phyloP scores from a whole-genome alignment of 306 rosid species.

The Medicago lupulina region DNA sequence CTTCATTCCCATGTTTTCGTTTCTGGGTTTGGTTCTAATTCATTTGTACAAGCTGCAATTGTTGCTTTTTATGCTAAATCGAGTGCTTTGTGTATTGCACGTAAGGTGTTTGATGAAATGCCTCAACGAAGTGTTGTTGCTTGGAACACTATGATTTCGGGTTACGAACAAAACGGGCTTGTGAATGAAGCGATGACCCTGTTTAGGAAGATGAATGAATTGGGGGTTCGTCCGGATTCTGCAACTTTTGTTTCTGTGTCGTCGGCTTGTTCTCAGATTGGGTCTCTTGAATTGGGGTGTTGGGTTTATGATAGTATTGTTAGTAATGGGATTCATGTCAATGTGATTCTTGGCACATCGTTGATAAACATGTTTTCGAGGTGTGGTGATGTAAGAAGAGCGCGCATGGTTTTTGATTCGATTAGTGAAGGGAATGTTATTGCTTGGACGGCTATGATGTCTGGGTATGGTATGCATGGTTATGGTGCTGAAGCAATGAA shows the following conservation, averaged over 20 bases:
- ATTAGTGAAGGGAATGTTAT: slow-evolving; percentile 71
- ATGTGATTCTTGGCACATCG: slow-evolving; percentile 73
- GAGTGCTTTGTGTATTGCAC: slow-evolving; percentile 51
- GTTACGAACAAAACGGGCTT: slow-evolving; percentile 79
- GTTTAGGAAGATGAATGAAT: slow-evolving; percentile 55
- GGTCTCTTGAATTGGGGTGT: slow-evolving; percentile 70
- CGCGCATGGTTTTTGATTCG: slow-evolving; percentile 68
- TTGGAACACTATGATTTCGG: slow-evolving; percentile 90
- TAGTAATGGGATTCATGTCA: slow-evolving; percentile 51
- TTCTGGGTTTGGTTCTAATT: slow-evolving; percentile 63
- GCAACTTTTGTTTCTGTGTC: slow-evolving; percentile 66
- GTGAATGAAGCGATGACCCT: slow-evolving; percentile 61
- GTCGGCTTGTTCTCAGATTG: slow-evolving; percentile 84
- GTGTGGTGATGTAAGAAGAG: slow-evolving; percentile 71
- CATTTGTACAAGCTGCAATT: slow-evolving; percentile 76
- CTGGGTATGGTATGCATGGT: slow-evolving; percentile 86
- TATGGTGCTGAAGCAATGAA: slow-evolving; percentile 72
- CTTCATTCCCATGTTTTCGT: slow-evolving; percentile 71
- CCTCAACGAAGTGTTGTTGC: slow-evolving; percentile 65
- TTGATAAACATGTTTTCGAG: slow-evolving; percentile 85
- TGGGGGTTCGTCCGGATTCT: slow-evolving; percentile 63
- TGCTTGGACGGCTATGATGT: slow-evolving; percentile 92
- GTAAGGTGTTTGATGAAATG: slow-evolving; percentile 73
- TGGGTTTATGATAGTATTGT: slow-evolving; percentile 67
- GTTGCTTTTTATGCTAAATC: slow-evolving; percentile 63